Evolutionary conservation across 2,329 filamentous ascomycete genomes (phyloP).

Genomic region (Penicillium griseofulvum): DNA sequence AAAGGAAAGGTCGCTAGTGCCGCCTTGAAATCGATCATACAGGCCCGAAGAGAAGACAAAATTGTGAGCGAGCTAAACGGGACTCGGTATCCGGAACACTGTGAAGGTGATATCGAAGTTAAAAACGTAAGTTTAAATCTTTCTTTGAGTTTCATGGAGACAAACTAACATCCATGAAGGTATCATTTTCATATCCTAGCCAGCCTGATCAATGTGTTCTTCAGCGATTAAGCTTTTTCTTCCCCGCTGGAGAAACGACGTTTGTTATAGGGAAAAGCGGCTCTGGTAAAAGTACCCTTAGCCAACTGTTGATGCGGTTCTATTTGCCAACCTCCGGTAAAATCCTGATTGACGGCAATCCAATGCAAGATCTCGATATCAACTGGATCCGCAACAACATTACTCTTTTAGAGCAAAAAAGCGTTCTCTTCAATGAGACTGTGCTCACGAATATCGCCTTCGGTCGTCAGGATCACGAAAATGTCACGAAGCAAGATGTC

Average conservation of each 20-base stretch:
- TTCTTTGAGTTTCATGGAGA: not conserved
- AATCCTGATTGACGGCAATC: conserved; percentile 66
- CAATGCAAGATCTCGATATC: conserved; percentile 61
- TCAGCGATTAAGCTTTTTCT: conserved; percentile 62
- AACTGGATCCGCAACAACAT: conserved; percentile 75
- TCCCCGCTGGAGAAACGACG: conserved; percentile 68
- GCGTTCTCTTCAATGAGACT: conserved; percentile 76
- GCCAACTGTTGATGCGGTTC: conserved; percentile 74
- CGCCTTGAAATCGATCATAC: conserved; percentile 54
- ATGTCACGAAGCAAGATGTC: conserved; percentile 56
- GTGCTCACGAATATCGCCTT: conserved; percentile 76
- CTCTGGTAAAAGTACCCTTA: conserved; percentile 87
- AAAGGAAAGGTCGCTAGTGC: conserved; percentile 75
- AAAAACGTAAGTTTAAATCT: conserved; percentile 53
- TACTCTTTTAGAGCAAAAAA: conserved; percentile 78
- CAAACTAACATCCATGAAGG: conserved; percentile 45
- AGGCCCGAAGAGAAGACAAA: conserved; percentile 22
- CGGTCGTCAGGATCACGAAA: conserved; percentile 55
- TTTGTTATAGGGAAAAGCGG: conserved; percentile 86
- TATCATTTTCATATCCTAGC: conserved; percentile 79
- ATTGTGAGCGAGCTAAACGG: conserved; percentile 30
- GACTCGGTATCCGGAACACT: conserved; percentile 40
- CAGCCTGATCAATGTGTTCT: conserved; percentile 62
- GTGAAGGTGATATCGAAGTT: conserved; percentile 67
- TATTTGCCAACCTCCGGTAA: conserved; percentile 66